Base-by-base conservation (phyloP, 164 flowering plant species). In the Houttuynia cordata region DNA sequence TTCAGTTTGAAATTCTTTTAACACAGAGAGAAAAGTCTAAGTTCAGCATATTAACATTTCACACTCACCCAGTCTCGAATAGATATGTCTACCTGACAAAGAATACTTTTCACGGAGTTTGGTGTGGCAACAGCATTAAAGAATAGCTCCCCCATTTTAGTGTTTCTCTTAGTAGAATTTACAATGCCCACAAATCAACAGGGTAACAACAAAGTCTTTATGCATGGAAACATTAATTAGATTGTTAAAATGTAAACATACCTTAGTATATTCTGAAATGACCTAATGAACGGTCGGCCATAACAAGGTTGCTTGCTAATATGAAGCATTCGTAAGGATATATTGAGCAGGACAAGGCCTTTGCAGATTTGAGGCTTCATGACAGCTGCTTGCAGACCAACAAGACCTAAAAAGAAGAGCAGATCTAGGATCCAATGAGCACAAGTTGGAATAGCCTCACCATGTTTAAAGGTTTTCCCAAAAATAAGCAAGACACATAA, bases 311-410 rank as follows among this genome's bases (percentile, higher is more conserved):
- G 98, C 75, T 92, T 92, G 63, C 73, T 92, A 10, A 89, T 81
- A 64, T 92, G 98, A 69, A 92, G 92, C 96, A 92, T 77, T 0
- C 98, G 88, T 19, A 92, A 80, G 56, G 98, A 92, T 60, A 92
- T 89, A 60, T 92, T 87, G 14, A 92, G 62, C 41, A 92, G 81
- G 47, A 87, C n/a, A 51, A 89, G 76, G 23, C 98, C 98, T 62
- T 75, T 82, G 65, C 96, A 92, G 53, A 81, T 77, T 68, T 67
- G 65, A 58, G 98, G 96, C 58, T 78, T 72, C 73, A 71, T 72
- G 8, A 89, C 80, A 34, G 98, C 93, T 64, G 98, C 98, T 75
- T 88, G 95, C 69, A 92, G 98, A 61, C 98, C 98, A 67, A 87
- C 93, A 64, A 92, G 69, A 63, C 98, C 97, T 91, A 61, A 62